Evolutionary conservation across 2,329 filamentous ascomycete species (phyloP), one percentile per base, ranked within the genome.

Genomic region (Botrytis hyacinthi): DNA sequence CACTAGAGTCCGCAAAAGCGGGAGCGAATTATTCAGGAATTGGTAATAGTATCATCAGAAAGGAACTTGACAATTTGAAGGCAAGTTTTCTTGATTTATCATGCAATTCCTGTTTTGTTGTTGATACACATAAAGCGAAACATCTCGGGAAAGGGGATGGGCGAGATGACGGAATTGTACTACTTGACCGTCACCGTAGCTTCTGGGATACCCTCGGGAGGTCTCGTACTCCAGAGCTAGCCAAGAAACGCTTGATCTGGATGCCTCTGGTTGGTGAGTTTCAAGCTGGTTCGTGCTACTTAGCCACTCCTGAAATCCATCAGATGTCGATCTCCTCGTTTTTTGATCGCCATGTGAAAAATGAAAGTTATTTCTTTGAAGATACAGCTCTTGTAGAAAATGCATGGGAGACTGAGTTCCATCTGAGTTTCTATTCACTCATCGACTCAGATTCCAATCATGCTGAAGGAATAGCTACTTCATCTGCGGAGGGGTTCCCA

Each of bases 71-170:
- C 22, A 26, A 6, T 26, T 51, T 1, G 9, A 1, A n/a, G 4
- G 10, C 4, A n/a, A 6, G 6, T 14, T 2, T 2, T 51, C 0
- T 0, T n/a, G 10, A 6, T 51, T 6, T 12, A 26, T 2, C 0
- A 1, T 4, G 22, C 1, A 51, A 14, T 26, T 2, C 0, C 22
- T 51, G 22, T 12, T 51, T 26, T 26, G 9, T 51, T 51, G 0
- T 51, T 51, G 46, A 51, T 51, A n/a, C 1, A 26, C 10, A 12
- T 12, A 1, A 14, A 3, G 14, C 10, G 10, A 51, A 51, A 12
- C 1, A 3, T 51, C 1, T n/a, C 6, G 22, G 22, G 1, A n/a
- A 10, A 51, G 0, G 0, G 46, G 22, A 26, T 5, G 46, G 0
- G 22, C 46, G 9, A 48, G 0, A n/a, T n/a, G n/a, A n/a, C n/a